Evolutionary conservation across 192 early-diverging fungal species (phyloP), one percentile per base, ranked within the genome.

Genomic region (Geranomyces michiganensis): DNA sequence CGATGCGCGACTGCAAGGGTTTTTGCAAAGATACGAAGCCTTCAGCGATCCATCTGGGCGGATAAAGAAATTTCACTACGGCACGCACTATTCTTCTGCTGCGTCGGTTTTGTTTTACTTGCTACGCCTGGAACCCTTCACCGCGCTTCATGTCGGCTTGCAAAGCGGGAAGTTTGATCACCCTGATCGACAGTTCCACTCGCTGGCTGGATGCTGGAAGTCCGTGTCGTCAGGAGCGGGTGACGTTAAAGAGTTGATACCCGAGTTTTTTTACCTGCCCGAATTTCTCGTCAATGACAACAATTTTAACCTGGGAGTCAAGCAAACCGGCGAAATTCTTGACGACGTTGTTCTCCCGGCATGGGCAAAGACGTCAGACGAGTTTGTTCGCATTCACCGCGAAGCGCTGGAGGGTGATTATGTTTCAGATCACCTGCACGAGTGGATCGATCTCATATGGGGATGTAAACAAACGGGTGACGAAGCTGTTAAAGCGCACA

Each of bases 371-470:
- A 84, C 87, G 0, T 86, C 90, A 0, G 90, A 90, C 55, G 92
- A 92, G 43, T 98, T 98, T 78, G 84, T 98, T 46, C 73, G 80
- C 21, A 89, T 90, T 56, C 92, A 97, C 70, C 87, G 92, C 22
- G 89, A 92, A 48, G 91, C 90, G 10, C 73, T 87, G 0, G 84
- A 87, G 58, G 67, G 92, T 30, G 94, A 96, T 19, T 92, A 94
- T 76, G 94, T 98, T 10, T 94, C 93, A 33, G 84, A 82, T 0
- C 88, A 95, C 58, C 73, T 98, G 66, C 90, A 98, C 78, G 88
- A 93, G 73, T 98, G 96, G 96, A 90, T 98, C 48, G 96, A 98
- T 75, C 80, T 98, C 33, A 92, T 96, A 36, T 98, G 95, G 86
- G 96, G 96, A n/a, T 94, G 83, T 78, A 95, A 96, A 73, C 96